Percentiles rank a stretch among this genome's conserved stretches.
Conservation (phyloP, 148 eudicot species). For the Nepenthes mirabilis region DNA sequence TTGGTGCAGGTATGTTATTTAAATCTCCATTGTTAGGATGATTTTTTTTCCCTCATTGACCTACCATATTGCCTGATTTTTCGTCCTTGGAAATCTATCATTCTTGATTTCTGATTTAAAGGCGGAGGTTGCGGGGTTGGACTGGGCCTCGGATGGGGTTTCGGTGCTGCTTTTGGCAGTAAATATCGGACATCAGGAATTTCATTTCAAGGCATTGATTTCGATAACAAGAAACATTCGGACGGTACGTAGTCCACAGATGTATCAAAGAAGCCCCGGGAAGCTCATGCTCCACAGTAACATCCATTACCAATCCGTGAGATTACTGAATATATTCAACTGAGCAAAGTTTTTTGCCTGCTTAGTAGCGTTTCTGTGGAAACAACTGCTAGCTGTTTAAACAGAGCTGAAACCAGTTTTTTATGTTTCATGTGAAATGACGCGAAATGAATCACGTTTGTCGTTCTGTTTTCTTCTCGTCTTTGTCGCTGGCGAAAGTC, state of each 20-base stretch:
- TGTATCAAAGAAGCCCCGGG: slow-evolving; percentile 9
- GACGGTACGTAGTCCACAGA: slow-evolving; percentile 18
- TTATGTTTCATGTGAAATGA: no score
- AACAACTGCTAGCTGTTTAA: no score
- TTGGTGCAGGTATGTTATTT: slow-evolving; percentile 54
- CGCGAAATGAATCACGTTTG: no score
- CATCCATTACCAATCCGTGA: neutral
- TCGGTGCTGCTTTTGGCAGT: slow-evolving; percentile 64
- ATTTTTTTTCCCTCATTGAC: neutral
- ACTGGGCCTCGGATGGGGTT: slow-evolving; percentile 81
- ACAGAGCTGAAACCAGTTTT: no score
- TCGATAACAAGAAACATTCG: slow-evolving; percentile 10
- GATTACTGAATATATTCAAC: neutral
- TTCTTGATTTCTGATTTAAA: slow-evolving; percentile 12
- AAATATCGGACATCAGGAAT: slow-evolving; percentile 46
- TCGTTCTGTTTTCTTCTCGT: no score
- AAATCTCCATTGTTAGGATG: neutral
- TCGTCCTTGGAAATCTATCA: neutral
- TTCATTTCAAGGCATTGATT: slow-evolving; percentile 47
- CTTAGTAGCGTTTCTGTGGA: neutral
- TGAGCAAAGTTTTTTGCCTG: neutral
- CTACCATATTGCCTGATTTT: neutral
- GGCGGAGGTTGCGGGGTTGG: slow-evolving; percentile 89
- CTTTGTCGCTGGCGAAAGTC: no score
- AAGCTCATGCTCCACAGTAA: slow-evolving; percentile 7